phyloP scores from a whole-genome alignment of 768 basidiomycete genomes.

The Cyathus striatus region DNA sequence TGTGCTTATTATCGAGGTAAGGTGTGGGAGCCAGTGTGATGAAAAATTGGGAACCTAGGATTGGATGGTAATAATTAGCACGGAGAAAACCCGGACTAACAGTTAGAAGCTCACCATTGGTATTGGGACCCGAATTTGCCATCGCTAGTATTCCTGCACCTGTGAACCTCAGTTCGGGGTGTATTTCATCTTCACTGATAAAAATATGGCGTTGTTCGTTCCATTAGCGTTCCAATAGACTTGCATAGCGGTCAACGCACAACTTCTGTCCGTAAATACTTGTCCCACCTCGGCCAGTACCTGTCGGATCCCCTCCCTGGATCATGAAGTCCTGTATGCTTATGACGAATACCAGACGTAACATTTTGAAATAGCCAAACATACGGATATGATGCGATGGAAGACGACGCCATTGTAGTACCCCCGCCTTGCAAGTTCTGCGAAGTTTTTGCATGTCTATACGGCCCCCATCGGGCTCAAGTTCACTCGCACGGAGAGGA shows the following conservation, averaged over 20 bases:
- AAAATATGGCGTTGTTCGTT: neutral
- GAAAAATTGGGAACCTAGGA: conserved; percentile 90
- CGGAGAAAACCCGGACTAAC: conserved; percentile 48
- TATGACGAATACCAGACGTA: neutral
- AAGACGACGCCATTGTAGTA: conserved; percentile 91
- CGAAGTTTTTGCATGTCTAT: conserved; percentile 94
- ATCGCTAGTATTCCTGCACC: conserved; percentile 95
- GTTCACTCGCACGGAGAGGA: neutral
- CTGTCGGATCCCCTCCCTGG: conserved; percentile 93
- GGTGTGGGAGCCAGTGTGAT: conserved; percentile 81
- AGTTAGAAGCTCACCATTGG: conserved; percentile 51
- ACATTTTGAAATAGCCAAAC: conserved; percentile 12
- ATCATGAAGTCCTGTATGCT: conserved; percentile 87
- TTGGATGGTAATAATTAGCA: conserved; percentile 10
- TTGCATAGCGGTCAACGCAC: conserved; percentile 32
- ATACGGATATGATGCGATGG: conserved; percentile 85
- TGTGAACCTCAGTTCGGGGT: conserved; percentile 88
- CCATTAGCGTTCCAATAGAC: neutral
- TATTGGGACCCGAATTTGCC: conserved; percentile 97
- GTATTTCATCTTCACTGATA: conserved; percentile 81
- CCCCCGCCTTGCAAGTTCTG: conserved; percentile 82
- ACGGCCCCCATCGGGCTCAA: conserved; percentile 1
- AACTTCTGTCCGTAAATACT: conserved; percentile 89
- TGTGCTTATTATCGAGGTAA: conserved; percentile 80
- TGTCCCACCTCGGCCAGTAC: conserved; percentile 88